These are phyloP conservation scores for Aspergillus sp. DNA, from an alignment of 2,329 filamentous ascomycete species.

Conservation along the genomic window DNA sequence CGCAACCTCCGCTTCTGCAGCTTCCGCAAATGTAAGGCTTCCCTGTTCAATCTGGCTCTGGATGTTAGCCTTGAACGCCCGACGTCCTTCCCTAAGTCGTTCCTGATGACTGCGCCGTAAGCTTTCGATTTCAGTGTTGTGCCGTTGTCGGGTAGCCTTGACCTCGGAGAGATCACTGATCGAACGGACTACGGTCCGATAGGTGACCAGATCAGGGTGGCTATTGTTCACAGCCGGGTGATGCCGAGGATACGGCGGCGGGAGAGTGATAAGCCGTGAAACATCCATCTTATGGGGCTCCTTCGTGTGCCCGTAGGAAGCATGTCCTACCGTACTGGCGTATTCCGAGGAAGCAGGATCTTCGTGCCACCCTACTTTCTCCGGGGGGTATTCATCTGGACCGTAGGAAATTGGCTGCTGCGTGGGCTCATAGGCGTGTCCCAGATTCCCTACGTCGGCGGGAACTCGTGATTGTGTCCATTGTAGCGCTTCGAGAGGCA, in stretches of 20 bases:
- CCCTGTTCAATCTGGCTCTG: slow-evolving; percentile 76
- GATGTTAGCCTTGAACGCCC: slow-evolving; percentile 69
- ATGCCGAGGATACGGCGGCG: slow-evolving; percentile 89
- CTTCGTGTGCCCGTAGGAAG: slow-evolving; percentile 14
- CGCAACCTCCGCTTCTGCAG: slow-evolving; percentile 75
- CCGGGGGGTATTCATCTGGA: slow-evolving; percentile 61
- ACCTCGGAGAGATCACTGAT: slow-evolving; percentile 73
- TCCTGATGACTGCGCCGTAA: slow-evolving; percentile 52
- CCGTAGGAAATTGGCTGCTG: slow-evolving; percentile 40
- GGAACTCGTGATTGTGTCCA: slow-evolving; percentile 51
- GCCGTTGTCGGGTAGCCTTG: slow-evolving; percentile 59
- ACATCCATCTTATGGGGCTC: slow-evolving; percentile 69
- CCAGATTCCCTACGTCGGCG: slow-evolving; percentile 23
- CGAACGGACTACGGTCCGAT: slow-evolving; percentile 69
- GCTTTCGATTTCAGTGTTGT: slow-evolving; percentile 49
- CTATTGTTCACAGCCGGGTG: slow-evolving; percentile 95
- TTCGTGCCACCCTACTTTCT: slow-evolving; percentile 62
- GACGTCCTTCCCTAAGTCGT: slow-evolving; percentile 58
- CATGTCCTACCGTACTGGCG: slow-evolving; percentile 11
- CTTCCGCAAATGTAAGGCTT: slow-evolving; percentile 77
- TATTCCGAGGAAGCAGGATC: slow-evolving; percentile 26
- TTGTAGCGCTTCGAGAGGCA: slow-evolving; percentile 73
- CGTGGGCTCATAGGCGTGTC: slow-evolving; percentile 18
- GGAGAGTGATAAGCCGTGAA: slow-evolving; percentile 85
- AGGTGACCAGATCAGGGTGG: slow-evolving; percentile 81